phyloP scores from a whole-genome alignment of 139 green algal species.

The Micromonas commoda region DNA sequence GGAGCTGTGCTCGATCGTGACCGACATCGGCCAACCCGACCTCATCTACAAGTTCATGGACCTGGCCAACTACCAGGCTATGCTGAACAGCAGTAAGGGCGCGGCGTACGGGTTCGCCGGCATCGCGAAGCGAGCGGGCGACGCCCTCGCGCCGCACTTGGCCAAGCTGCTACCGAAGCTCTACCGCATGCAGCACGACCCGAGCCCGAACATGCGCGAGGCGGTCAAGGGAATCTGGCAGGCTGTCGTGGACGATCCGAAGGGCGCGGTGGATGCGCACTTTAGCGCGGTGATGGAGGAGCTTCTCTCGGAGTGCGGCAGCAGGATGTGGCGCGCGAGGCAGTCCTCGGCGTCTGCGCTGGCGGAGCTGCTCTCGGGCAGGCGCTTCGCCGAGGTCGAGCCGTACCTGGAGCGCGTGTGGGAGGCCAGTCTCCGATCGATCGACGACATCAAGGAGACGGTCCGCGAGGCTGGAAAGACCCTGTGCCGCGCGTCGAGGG shows the following conservation, averaged over 20 bases:
- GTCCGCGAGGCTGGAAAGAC: constrained; percentile 33
- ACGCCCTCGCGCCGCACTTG: constrained; percentile 49
- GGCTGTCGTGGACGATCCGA: constrained; percentile 62
- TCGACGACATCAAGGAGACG: constrained; percentile 52
- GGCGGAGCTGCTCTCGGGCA: constrained; percentile 69
- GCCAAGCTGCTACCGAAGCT: constrained; percentile 72
- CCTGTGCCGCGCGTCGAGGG: constrained; percentile 31
- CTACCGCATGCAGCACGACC: constrained; percentile 72
- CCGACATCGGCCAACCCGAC: constrained; percentile 83
- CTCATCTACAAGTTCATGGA: constrained; percentile 86
- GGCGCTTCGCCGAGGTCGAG: constrained; percentile 42
- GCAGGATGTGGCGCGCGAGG: constrained; percentile 71
- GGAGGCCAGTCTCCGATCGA: constrained; percentile 63
- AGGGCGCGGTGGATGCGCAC: constrained; percentile 52
- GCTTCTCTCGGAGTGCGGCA: constrained; percentile 61
- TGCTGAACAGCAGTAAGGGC: constrained; percentile 60
- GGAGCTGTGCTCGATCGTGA: constrained; percentile 82
- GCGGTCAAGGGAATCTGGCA: constrained; percentile 73
- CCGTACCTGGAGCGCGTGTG: constrained; percentile 64
- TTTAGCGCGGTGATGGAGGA: constrained; percentile 57
- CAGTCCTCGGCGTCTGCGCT: constrained; percentile 60
- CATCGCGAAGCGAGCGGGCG: constrained; percentile 69
- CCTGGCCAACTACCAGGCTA: constrained; percentile 61
- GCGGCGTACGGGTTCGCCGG: constrained; percentile 77
- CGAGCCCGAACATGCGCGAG: constrained; percentile 68